Conservation (phyloP, 2,329 filamentous ascomycete genomes). For the Pestalotiopsis sp. region DNA sequence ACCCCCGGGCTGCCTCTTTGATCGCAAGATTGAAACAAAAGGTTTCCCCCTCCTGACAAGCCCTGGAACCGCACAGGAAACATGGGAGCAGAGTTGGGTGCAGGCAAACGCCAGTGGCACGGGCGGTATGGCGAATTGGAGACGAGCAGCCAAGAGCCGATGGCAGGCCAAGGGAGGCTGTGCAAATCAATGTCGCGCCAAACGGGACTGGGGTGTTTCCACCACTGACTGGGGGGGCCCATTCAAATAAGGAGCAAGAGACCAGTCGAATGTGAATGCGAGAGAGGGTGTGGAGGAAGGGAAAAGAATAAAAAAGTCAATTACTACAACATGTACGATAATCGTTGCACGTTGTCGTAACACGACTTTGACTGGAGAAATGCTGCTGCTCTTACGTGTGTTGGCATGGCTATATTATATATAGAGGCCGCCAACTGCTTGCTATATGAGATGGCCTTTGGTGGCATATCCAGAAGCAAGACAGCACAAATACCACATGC, state of each 20-base stretch:
- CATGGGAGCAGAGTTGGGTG: background rate
- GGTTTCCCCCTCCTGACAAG: background rate
- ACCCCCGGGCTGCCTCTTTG: background rate
- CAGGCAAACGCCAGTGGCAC: slow-evolving; percentile 3
- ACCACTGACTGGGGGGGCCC: background rate
- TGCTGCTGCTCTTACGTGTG: background rate
- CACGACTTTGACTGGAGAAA: background rate
- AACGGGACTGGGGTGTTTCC: slow-evolving; percentile 7
- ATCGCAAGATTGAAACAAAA: background rate
- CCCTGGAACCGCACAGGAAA: background rate
- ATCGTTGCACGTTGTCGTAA: background rate
- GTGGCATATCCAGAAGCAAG: too few relatives aligned
- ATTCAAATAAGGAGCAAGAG: slow-evolving; percentile 1
- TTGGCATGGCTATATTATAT: background rate
- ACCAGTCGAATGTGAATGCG: background rate
- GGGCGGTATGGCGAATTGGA: slow-evolving; percentile 11
- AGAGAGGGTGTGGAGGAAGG: background rate
- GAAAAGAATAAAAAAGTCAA: background rate
- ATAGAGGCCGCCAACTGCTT: background rate
- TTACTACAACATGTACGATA: background rate
- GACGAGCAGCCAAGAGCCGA: slow-evolving; percentile 10
- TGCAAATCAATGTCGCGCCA: slow-evolving; percentile 9
- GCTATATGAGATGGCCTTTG: too few relatives aligned
- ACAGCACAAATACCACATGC: too few relatives aligned
- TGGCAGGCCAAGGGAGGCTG: slow-evolving; percentile 13